Percentiles rank a stretch among this genome's conserved stretches.
These are phyloP conservation scores for Penicillium robsamsonii DNA, from an alignment of 495 filamentous ascomycete species.

Conservation along the genomic window DNA sequence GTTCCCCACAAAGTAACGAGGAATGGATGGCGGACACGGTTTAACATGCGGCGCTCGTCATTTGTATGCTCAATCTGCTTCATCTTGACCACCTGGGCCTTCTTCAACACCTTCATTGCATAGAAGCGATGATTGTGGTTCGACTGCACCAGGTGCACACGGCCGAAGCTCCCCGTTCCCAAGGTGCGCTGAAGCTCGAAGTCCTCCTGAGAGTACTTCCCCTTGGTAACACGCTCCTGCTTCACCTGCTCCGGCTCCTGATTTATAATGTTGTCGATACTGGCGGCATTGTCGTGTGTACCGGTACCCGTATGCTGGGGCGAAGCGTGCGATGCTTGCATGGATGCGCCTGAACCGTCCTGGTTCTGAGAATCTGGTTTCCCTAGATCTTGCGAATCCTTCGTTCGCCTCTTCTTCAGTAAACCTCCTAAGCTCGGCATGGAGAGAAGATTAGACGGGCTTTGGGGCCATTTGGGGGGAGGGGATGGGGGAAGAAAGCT, in stretches of 20 bases:
- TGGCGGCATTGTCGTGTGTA: slow-evolving; percentile 37
- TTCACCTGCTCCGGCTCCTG: slow-evolving; percentile 17
- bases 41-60: slow-evolving; percentile 92
- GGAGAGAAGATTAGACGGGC: slow-evolving; percentile 25
- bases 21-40: slow-evolving; percentile 94
- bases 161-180: slow-evolving; percentile 94
- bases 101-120: slow-evolving; percentile 96
- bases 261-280: slow-evolving; percentile 47
- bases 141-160: slow-evolving; percentile 94
- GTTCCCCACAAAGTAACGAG: slow-evolving; percentile 97
- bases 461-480: slow-evolving; percentile 3
- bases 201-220: slow-evolving; percentile 92
- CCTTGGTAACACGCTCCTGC: slow-evolving; percentile 74
- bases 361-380: slow-evolving; percentile 34
- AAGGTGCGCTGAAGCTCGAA: slow-evolving; percentile 86
- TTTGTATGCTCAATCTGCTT: slow-evolving; percentile 99
- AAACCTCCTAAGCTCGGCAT: slow-evolving; percentile 63
- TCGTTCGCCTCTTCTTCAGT: slow-evolving; percentile 97
- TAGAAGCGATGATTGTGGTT: slow-evolving; percentile 97
- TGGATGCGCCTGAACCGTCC: slow-evolving; percentile 38
- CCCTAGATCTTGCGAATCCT: slow-evolving; percentile 60
- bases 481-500: slow-evolving; percentile 12
- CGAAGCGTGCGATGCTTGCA: slow-evolving; percentile 39
- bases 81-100: slow-evolving; percentile 98
- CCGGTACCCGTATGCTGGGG: slow-evolving; percentile 32